Percentiles rank a stretch among this genome's conserved stretches.
These are phyloP conservation scores for Gonium pectorale DNA, from an alignment of 139 green algal species.

Conservation along the genomic window DNA sequence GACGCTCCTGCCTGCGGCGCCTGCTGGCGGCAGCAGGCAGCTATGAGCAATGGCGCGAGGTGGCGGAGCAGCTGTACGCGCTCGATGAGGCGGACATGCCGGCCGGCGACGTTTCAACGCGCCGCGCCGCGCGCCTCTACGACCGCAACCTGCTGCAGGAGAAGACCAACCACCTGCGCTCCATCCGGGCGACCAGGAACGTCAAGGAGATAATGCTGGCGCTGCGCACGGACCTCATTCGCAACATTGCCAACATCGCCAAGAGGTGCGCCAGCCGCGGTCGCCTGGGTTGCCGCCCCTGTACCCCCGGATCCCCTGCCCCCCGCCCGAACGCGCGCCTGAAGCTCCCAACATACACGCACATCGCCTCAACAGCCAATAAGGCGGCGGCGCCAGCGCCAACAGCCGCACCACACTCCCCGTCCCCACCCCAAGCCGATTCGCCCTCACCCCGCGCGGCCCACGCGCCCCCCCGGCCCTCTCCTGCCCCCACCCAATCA, in stretches of 20 bases:
- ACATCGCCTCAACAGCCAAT: too few relatives aligned
- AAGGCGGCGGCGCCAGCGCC: too few relatives aligned
- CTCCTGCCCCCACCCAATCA: too few relatives aligned
- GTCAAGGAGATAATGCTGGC: constrained; percentile 90
- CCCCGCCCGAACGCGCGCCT: too few relatives aligned
- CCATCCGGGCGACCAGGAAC: constrained; percentile 65
- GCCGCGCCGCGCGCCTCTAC: constrained; percentile 74
- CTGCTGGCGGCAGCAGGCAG: constrained; percentile 49
- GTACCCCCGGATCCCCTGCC: too few relatives aligned
- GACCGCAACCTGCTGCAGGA: constrained; percentile 87
- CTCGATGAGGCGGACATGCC: constrained; percentile 58
- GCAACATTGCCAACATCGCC: constrained; percentile 96
- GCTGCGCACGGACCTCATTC: constrained; percentile 92
- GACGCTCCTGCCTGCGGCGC: constrained; percentile 46
- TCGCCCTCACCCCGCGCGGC: too few relatives aligned
- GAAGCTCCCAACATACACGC: too few relatives aligned
- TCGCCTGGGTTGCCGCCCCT: too few relatives aligned
- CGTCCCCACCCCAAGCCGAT: too few relatives aligned
- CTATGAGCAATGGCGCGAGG: constrained; percentile 79
- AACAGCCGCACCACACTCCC: too few relatives aligned
- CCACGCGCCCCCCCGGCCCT: too few relatives aligned
- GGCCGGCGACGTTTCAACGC: neutral
- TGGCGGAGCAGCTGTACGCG: constrained; percentile 70
- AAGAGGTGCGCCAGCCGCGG: constrained; percentile 70
- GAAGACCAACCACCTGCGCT: constrained; percentile 73